Base-by-base conservation (phyloP, 768 basidiomycete species). In the Tephrocybe sp. region DNA sequence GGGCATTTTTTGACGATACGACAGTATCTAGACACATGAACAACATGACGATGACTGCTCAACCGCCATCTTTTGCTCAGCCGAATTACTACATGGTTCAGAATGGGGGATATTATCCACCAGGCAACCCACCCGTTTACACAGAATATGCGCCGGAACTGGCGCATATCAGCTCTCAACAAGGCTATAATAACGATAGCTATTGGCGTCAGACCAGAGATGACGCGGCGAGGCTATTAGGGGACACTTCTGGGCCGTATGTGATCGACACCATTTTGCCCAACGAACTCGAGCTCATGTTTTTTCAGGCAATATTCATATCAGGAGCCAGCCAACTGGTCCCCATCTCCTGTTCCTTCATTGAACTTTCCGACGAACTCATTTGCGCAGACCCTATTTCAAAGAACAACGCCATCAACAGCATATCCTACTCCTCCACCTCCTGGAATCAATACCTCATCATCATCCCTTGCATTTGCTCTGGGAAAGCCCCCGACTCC, bases 391-490 rank as follows among this genome's bases (percentile, higher is more conserved):
- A 79, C 85, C 2, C 58, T 91, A 19, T 75, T 88, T 45, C 85
- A 85, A 49, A 78, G 79, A 12, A 76, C 79, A 25, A 65, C 73
- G 3, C 82, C 86, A n/a, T 73, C 74, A 15, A 70, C 75, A 3
- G 75, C 80, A 1, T 90, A 90, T 66, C 87, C 86, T 2, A 87
- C 87, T 2, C 84, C 84, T 19, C 84, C 86, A 1, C 81, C 80
- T 15, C 84, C 84, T 1, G 76, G 76, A 11, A 80, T 86, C 33
- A 77, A 70, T 30, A 71, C 75, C n/a, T 79, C 76, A 1, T 86
- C 87, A 1, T 90, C 88, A 13, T 90, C 88, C 11, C 78, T 89
- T 48, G 88, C 88, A 4, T 75, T 75, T 62, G 89, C 89, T 3
- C 76, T 91, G 19, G 86, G 84, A 4, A 65, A 59, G 23, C 63